phyloP scores from a whole-genome alignment of 352 stramenopile genomes.

The Globisporangium spinosum region DNA sequence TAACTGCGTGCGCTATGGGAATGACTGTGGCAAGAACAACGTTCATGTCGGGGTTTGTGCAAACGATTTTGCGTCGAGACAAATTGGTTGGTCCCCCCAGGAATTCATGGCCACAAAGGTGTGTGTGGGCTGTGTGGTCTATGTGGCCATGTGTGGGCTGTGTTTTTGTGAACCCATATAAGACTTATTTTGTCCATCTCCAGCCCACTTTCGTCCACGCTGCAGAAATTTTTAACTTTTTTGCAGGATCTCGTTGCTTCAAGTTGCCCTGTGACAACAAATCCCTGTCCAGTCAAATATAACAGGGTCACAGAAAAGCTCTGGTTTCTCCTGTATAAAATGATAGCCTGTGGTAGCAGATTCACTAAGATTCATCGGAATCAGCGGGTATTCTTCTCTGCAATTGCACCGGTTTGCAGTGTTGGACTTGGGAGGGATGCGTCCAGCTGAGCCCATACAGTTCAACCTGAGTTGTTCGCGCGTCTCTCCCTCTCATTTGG shows the following conservation, averaged over 20 bases:
- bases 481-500: neutral
- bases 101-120: neutral
- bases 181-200: neutral
- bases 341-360: neutral
- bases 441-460: neutral
- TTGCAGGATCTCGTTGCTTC: neutral
- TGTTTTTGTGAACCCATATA: neutral
- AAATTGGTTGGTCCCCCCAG: too few species aligned
- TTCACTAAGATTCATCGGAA: neutral
- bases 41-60: too few species aligned
- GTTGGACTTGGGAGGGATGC: neutral
- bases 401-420: neutral
- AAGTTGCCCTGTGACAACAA: neutral
- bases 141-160: too few species aligned
- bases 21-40: too few species aligned
- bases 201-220: neutral
- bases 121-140: neutral
- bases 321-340: too few species aligned
- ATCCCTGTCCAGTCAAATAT: neutral
- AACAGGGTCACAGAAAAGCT: too few species aligned
- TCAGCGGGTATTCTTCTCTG: neutral
- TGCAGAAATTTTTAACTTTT: neutral
- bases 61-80: too few species aligned
- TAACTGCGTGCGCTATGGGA: too few species aligned
- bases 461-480: neutral